Conservation (phyloP, 2,329 filamentous ascomycete genomes). For the Penicillium verrucosum region DNA sequence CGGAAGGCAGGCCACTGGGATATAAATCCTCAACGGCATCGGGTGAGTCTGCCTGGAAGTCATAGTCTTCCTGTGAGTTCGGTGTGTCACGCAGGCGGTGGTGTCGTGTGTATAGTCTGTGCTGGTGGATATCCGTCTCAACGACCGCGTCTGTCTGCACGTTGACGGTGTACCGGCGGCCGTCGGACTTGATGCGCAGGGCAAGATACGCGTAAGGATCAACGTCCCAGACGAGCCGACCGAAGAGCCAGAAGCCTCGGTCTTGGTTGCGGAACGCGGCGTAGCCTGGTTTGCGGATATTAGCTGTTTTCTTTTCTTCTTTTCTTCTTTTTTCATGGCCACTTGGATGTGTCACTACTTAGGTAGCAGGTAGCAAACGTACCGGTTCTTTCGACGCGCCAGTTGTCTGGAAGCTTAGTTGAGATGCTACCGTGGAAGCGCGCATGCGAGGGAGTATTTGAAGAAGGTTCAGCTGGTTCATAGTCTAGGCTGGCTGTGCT, state of each 20-base stretch:
- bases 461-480: constrained; percentile 47
- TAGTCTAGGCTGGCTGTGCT: constrained; percentile 72
- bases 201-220: constrained; percentile 86
- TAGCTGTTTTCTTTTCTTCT: background rate
- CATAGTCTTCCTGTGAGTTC: constrained; percentile 12
- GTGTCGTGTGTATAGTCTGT: constrained; percentile 64
- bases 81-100: constrained; percentile 32
- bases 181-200: constrained; percentile 83
- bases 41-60: constrained; percentile 19
- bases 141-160: constrained; percentile 92
- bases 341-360: background rate
- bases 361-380: constrained; percentile 2
- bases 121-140: constrained; percentile 93
- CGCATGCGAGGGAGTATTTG: constrained; percentile 59
- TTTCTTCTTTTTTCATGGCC: background rate
- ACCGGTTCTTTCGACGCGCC: constrained; percentile 44
- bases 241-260: constrained; percentile 74
- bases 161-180: constrained; percentile 89
- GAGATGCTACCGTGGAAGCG: constrained; percentile 88
- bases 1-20: constrained; percentile 31
- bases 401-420: constrained; percentile 71
- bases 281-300: constrained; percentile 61
- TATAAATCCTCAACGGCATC: constrained; percentile 26
- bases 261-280: constrained; percentile 86
- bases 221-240: constrained; percentile 80